Percentiles rank a stretch among this genome's conserved stretches.
Conservation (phyloP, 2,329 filamentous ascomycete genomes). For the Zalaria obscura region DNA sequence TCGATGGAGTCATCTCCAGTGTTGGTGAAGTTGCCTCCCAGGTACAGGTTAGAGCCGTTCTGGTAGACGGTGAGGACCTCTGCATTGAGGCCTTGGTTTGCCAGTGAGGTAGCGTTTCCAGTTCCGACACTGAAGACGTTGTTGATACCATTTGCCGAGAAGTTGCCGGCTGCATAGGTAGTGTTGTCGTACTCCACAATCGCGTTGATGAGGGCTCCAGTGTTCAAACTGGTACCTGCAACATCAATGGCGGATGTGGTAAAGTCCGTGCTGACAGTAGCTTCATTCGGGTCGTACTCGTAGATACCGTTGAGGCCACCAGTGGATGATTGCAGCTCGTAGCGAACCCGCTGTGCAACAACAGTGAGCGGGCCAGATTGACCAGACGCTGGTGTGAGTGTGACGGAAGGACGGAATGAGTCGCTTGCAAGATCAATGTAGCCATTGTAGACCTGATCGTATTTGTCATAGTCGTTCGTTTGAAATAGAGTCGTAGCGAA, state of each 20-base stretch:
- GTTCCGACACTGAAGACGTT: conserved; percentile 67
- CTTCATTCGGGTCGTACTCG: conserved; percentile 62
- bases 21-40: conserved; percentile 74
- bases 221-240: conserved; percentile 56
- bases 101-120: conserved; percentile 45
- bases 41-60: conserved; percentile 54
- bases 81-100: conserved; percentile 65
- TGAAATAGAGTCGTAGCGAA: conserved; percentile 59
- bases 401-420: conserved; percentile 68
- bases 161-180: conserved; percentile 73
- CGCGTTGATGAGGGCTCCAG: conserved; percentile 54
- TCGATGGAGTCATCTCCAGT: conserved; percentile 46
- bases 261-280: conserved; percentile 48
- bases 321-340: conserved; percentile 58
- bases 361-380: conserved; percentile 56
- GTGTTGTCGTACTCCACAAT: conserved; percentile 50
- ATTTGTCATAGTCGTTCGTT: conserved; percentile 94
- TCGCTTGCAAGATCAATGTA: conserved; percentile 61
- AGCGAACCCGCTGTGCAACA: conserved; percentile 81
- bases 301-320: conserved; percentile 80
- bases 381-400: conserved; percentile 52
- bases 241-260: conserved; percentile 60
- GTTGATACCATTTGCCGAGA: conserved; percentile 50
- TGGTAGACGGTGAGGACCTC: conserved; percentile 59
- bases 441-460: conserved; percentile 81